Conservation (phyloP, 2,329 filamentous ascomycete genomes). For the Cordyceps javanica region DNA sequence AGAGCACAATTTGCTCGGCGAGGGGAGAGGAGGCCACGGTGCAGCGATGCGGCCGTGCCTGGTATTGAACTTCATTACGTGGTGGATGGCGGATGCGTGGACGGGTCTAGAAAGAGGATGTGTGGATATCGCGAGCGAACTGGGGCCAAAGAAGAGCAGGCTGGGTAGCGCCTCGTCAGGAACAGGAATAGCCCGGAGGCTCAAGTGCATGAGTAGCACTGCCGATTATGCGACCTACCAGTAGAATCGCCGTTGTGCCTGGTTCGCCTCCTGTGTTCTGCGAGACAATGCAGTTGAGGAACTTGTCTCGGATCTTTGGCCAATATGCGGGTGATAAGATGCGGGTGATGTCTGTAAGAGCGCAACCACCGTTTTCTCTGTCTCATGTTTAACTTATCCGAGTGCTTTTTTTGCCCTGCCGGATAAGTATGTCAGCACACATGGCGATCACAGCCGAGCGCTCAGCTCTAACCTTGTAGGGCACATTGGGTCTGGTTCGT, state of each 20-base stretch:
- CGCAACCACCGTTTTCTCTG: slow-evolving; percentile 1
- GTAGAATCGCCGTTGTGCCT: not conserved
- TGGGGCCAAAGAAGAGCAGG: not conserved
- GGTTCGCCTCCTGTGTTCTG: not conserved
- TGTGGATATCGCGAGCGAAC: slow-evolving; percentile 1
- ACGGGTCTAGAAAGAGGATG: slow-evolving; percentile 8
- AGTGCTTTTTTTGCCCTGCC: no score
- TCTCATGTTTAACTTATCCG: no score
- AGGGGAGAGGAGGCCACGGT: no score
- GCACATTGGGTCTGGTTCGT: not conserved
- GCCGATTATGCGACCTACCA: not conserved
- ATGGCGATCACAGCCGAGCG: not conserved
- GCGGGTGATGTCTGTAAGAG: no score
- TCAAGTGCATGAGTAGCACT: slow-evolving; percentile 3
- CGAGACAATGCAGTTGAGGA: not conserved
- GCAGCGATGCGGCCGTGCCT: no score
- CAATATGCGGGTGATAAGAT: not conserved
- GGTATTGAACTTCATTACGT: no score
- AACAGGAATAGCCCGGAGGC: slow-evolving; percentile 11
- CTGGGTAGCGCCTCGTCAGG: slow-evolving; percentile 5
- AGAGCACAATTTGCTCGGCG: not conserved
- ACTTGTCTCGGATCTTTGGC: not conserved
- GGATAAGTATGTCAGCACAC: not conserved
- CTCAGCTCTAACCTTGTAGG: not conserved
- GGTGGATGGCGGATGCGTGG: not conserved